Percentiles rank a stretch among this genome's conserved stretches.
Conservation (phyloP, 306 rosid species). For the Glycine soja region DNA sequence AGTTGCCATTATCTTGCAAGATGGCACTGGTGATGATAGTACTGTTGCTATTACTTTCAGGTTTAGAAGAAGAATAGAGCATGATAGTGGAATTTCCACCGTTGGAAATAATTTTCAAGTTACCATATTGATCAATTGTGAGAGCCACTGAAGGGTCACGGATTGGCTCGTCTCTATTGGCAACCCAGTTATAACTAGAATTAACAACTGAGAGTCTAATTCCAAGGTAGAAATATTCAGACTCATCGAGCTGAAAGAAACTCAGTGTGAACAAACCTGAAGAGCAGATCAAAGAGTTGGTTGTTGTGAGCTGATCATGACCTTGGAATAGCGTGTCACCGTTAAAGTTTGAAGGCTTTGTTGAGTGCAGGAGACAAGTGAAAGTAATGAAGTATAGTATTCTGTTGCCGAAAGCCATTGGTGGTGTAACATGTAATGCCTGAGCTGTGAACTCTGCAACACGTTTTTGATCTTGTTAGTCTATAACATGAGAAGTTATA, state of each 20-base stretch:
- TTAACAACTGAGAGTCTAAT: neutral
- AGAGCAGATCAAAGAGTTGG: neutral
- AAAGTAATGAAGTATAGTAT: constrained; percentile 13
- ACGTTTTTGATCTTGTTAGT: no score
- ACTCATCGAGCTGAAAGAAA: neutral
- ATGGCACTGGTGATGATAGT: neutral
- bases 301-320: neutral
- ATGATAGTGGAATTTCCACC: neutral
- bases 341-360: constrained; percentile 10
- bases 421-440: neutral
- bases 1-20: neutral
- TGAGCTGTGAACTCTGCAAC: neutral
- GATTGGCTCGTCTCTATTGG: constrained; percentile 12
- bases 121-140: neutral
- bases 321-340: neutral
- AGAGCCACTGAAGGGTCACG: neutral
- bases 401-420: neutral
- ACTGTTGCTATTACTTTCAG: neutral
- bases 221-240: constrained; percentile 13
- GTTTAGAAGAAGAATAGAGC: neutral
- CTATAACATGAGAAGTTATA: neutral
- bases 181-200: neutral
- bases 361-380: neutral
- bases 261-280: neutral
- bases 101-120: constrained; percentile 10